These are phyloP conservation scores for Chlorella variabilis DNA, from an alignment of 163 green algal genomes.

Conservation along the genomic window DNA sequence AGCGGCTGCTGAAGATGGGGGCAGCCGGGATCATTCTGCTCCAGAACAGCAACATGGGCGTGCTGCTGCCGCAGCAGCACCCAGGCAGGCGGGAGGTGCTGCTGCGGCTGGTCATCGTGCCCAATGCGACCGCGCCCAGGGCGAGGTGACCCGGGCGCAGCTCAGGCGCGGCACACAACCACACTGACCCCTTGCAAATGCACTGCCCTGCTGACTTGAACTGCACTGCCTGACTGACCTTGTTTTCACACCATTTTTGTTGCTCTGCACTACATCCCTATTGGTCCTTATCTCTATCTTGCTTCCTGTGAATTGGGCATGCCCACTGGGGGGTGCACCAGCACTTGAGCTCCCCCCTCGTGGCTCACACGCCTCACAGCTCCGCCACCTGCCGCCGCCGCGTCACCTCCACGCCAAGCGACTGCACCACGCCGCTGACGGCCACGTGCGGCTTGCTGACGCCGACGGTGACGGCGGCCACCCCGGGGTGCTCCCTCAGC, in stretches of 20 bases:
- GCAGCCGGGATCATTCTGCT: neutral
- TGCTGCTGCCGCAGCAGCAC: conserved; percentile 18
- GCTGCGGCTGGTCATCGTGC: conserved; percentile 3
- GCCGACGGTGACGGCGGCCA: conserved; percentile 61
- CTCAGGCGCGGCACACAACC: neutral
- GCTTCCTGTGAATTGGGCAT: no score
- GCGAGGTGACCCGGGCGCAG: no score
- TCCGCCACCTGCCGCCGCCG: conserved; percentile 1
- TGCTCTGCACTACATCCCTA: no score
- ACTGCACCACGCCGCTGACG: conserved; percentile 68
- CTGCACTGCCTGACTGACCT: no score
- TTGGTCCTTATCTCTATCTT: no score
- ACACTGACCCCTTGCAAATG: neutral
- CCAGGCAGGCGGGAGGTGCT: neutral
- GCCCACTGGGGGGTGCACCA: no score
- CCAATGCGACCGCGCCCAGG: no score
- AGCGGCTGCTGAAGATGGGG: neutral
- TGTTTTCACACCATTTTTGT: no score
- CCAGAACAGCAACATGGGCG: neutral
- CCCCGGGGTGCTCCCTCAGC: conserved; percentile 49
- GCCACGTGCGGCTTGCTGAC: conserved; percentile 84
- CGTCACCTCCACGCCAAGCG: conserved; percentile 45
- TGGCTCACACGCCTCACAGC: neutral
- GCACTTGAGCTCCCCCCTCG: no score
- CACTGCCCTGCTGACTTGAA: no score